These are phyloP conservation scores for Cladophialophora psammophila DNA, from an alignment of 2,329 filamentous ascomycete species.

Conservation along the genomic window DNA sequence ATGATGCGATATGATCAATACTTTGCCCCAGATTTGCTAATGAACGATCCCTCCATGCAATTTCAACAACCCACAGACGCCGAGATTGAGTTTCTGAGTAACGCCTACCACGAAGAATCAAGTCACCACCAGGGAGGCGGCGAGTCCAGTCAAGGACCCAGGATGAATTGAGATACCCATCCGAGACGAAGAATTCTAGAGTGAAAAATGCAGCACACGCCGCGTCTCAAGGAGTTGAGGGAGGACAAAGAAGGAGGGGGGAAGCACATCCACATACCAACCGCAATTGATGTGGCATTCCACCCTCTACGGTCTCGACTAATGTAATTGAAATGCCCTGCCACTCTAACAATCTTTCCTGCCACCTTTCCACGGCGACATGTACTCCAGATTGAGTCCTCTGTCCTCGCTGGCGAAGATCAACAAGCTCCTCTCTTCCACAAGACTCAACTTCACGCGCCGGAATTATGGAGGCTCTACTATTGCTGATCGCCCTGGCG, in stretches of 20 bases:
- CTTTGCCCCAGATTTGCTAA: constrained; percentile 28
- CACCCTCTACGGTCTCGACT: constrained; percentile 13
- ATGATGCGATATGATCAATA: constrained; percentile 41
- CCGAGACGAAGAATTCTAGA: constrained; percentile 17
- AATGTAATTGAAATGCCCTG: constrained; percentile 17
- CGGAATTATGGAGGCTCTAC: constrained; percentile 20
- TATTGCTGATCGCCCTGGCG: constrained; percentile 18
- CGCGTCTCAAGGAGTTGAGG: not conserved
- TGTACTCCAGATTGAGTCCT: not conserved
- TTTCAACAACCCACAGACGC: constrained; percentile 31
- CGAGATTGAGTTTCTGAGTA: constrained; percentile 41
- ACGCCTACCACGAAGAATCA: constrained; percentile 36
- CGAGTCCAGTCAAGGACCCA: constrained; percentile 14
- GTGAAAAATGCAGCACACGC: not conserved
- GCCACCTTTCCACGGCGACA: not conserved
- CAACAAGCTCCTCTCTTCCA: not conserved
- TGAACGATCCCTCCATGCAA: constrained; percentile 23
- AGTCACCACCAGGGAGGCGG: constrained; percentile 16
- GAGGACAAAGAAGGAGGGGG: not conserved
- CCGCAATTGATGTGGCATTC: constrained; percentile 22
- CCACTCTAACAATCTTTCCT: constrained; percentile 10
- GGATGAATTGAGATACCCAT: constrained; percentile 19
- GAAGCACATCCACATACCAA: constrained; percentile 27
- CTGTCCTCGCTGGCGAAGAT: constrained; percentile 18
- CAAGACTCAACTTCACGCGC: not conserved